These are phyloP conservation scores for Penicilliopsis zonata DNA, from an alignment of 495 filamentous ascomycete genomes.

Conservation along the genomic window DNA sequence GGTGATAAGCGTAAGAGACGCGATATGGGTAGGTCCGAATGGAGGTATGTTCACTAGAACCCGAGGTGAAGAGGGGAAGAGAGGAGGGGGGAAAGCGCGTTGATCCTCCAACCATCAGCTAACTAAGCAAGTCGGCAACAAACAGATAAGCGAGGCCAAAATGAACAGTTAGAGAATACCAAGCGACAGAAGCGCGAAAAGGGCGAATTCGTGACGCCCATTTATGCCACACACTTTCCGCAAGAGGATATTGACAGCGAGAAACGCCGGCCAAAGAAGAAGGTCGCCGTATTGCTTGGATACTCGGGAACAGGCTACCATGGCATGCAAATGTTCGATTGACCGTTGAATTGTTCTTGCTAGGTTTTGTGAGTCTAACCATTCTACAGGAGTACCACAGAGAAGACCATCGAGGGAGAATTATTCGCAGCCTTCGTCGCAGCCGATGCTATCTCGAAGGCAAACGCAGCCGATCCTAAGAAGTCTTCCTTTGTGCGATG, in stretches of 20 bases:
- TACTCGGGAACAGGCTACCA: constrained; percentile 97
- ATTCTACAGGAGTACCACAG: constrained; percentile 36
- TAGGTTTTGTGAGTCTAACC: no score
- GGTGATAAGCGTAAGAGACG: constrained; percentile 43
- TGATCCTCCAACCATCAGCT: constrained; percentile 23
- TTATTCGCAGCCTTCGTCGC: constrained; percentile 82
- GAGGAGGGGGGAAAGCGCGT: no score
- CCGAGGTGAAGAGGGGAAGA: neutral
- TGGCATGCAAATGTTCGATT: constrained; percentile 75
- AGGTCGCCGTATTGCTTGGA: constrained; percentile 88
- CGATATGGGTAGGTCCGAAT: constrained; percentile 56
- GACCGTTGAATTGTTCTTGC: no score
- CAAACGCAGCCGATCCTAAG: constrained; percentile 90
- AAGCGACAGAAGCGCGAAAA: constrained; percentile 48
- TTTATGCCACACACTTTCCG: constrained; percentile 47
- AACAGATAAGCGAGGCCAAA: constrained; percentile 53
- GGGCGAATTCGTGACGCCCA: constrained; percentile 27
- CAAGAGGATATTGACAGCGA: constrained; percentile 76
- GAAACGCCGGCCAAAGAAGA: constrained; percentile 78
- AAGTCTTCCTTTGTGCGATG: constrained; percentile 92
- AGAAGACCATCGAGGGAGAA: constrained; percentile 96
- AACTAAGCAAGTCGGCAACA: constrained; percentile 50
- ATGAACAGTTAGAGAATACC: constrained; percentile 38
- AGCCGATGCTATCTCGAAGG: constrained; percentile 87
- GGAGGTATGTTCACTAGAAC: constrained; percentile 36